Evolutionary conservation across 495 filamentous ascomycete species (phyloP).

Genomic region (Annulohypoxylon nitens): DNA sequence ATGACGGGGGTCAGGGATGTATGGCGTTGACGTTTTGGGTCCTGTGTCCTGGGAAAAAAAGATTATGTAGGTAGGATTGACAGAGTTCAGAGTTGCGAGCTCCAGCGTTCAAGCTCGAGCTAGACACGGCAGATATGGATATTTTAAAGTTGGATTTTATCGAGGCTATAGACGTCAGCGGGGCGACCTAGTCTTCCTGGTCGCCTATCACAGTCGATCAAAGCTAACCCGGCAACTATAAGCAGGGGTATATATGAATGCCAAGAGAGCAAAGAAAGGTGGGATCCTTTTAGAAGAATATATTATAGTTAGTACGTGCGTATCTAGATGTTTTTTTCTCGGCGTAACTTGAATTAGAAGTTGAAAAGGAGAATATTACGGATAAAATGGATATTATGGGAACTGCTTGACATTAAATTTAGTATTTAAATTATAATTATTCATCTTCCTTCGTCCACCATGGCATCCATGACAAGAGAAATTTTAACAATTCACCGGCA

Average conservation of each 20-base stretch:
- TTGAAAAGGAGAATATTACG: slow-evolving; percentile 1
- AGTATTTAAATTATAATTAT: not conserved
- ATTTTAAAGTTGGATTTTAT: slow-evolving; percentile 25
- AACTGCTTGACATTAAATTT: slow-evolving; percentile 8
- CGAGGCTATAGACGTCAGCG: slow-evolving; percentile 41
- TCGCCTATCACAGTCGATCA: not conserved
- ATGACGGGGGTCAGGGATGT: slow-evolving; percentile 23
- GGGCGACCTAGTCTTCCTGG: slow-evolving; percentile 28
- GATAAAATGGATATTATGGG: slow-evolving; percentile 2
- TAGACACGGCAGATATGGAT: slow-evolving; percentile 20
- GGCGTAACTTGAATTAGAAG: slow-evolving; percentile 37
- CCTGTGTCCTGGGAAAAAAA: not conserved
- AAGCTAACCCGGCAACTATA: not conserved
- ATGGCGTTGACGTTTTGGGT: slow-evolving; percentile 14
- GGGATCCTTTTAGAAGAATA: slow-evolving; percentile 18
- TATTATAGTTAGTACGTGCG: slow-evolving; percentile 1
- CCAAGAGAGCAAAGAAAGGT: not conserved
- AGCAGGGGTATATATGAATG: slow-evolving; percentile 28
- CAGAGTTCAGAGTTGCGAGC: slow-evolving; percentile 1
- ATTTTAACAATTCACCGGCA: not conserved
- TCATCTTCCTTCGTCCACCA: not conserved
- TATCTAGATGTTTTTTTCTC: slow-evolving; percentile 13
- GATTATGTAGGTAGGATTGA: slow-evolving; percentile 6
- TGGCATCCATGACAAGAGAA: slow-evolving; percentile 7
- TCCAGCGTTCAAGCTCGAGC: slow-evolving; percentile 16